Percentiles rank a stretch among this genome's conserved stretches.
Conservation (phyloP, 2,329 filamentous ascomycete genomes). For the Didymella lethalis region DNA sequence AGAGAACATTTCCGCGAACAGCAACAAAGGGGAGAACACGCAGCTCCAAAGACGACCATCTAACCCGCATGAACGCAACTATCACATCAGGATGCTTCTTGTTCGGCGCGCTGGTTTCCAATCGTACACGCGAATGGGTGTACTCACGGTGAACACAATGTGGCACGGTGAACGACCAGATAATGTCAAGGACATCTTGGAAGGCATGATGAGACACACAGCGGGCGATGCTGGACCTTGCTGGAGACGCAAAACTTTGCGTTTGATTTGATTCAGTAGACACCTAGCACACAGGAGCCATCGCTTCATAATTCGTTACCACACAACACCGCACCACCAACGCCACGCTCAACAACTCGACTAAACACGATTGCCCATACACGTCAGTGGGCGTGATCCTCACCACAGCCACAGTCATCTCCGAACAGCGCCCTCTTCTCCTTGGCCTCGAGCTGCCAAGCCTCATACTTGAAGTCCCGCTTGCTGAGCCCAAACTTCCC, state of each 20-base stretch:
- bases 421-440: constrained; percentile 40
- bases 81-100: constrained; percentile 5
- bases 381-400: constrained; percentile 35
- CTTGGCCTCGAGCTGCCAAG: constrained; percentile 42
- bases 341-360: constrained; percentile 3
- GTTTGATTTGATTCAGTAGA: background rate
- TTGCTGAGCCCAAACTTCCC: constrained; percentile 23
- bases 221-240: background rate
- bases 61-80: constrained; percentile 3
- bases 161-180: constrained; percentile 1
- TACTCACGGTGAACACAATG: background rate
- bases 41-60: background rate
- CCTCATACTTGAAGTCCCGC: constrained; percentile 30
- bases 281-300: too few species aligned
- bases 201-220: background rate
- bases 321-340: background rate
- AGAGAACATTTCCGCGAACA: background rate
- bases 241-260: constrained; percentile 5
- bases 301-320: too few species aligned
- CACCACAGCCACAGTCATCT: constrained; percentile 35
- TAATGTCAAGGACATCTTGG: background rate
- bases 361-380: background rate
- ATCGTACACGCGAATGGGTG: background rate
- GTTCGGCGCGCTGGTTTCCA: background rate
- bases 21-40: too few species aligned